These are phyloP conservation scores for Parathielavia appendiculata DNA, from an alignment of 495 filamentous ascomycete species.

Conservation along the genomic window DNA sequence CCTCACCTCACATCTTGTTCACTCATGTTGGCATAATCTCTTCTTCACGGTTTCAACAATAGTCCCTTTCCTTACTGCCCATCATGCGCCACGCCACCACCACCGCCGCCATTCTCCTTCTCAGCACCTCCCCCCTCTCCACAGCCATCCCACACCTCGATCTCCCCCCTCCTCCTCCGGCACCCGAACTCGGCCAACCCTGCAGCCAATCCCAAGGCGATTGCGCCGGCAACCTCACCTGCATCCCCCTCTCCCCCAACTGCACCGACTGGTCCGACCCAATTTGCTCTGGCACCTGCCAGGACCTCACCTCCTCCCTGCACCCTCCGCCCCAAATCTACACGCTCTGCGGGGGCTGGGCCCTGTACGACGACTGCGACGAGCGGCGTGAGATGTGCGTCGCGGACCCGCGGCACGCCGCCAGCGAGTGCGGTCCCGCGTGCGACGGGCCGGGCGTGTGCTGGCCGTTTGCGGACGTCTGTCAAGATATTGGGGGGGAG, in stretches of 20 bases:
- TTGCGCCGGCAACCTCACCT: slow-evolving; percentile 16
- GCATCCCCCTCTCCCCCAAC: slow-evolving; percentile 15
- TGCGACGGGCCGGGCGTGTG: slow-evolving; percentile 21
- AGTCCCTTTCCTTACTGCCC: background rate
- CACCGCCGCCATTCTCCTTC: background rate
- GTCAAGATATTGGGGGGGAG: slow-evolving; percentile 11
- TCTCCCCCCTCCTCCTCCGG: background rate
- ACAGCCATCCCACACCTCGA: background rate
- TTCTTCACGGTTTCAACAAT: no score
- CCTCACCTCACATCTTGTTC: background rate
- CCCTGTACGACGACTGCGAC: slow-evolving; percentile 16
- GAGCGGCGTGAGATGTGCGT: slow-evolving; percentile 14
- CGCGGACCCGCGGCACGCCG: slow-evolving; percentile 11
- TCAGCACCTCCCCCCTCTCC: background rate
- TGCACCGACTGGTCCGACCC: slow-evolving; percentile 13
- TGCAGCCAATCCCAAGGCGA: slow-evolving; percentile 13
- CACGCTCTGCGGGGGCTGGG: slow-evolving; percentile 22
- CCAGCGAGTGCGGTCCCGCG: slow-evolving; percentile 15
- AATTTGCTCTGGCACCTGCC: slow-evolving; percentile 18
- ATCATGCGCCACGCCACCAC: background rate
- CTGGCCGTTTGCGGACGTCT: slow-evolving; percentile 9
- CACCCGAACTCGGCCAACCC: slow-evolving; percentile 2
- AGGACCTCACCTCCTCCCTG: slow-evolving; percentile 6
- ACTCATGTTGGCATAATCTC: background rate
- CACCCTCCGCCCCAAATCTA: slow-evolving; percentile 18